Base-by-base conservation (phyloP, 495 filamentous ascomycete species). In the Tirmania nivea region DNA sequence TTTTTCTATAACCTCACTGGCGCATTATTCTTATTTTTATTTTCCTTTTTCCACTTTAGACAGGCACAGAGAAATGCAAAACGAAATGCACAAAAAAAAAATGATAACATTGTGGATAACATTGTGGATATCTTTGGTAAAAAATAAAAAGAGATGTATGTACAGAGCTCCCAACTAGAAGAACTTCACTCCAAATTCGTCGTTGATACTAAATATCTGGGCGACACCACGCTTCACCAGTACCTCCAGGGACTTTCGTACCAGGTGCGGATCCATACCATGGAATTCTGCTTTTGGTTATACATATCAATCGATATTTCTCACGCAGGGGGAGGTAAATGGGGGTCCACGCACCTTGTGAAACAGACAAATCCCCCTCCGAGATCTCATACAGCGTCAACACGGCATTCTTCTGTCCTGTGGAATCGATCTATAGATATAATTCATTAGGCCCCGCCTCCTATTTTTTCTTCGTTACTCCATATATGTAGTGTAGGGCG, bases 141-240 rank as follows among this genome's bases (percentile, higher is more conserved):
- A 31, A 31, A 31, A 31, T 5, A 31, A 8, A 8, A 19, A 45
- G 17, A 45, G 17, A 55, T 8, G 49, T 16, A 39, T 34, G 39
- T 19, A 57, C 17, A 8, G 50, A 47, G 42, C 48, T 51, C 17
- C 5, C 21, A 4, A 55, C 71, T 71, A 96, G 65, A 95, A 95
- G 70, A 97, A 96, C 69, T 97, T 97, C 55, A 95, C 85, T 52
- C 90, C 90, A 62, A 79, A 76, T 55, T 82, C 78, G 58, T 89
- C 89, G 37, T 59, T 67, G 48, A 73, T 68, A 17, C 89, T 89
- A 71, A 97, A 95, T 11, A 96, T 76, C 68, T 95, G 87, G 20
- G 90, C 88, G 68, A 83, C 92, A 56, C 87, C 87, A 36, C 81
- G 72, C 71, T 88, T 94, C 21, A 93, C 86, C 21, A 94, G 70